Conservation (phyloP, 805 yeast genomes). For the Candida schatavii region DNA sequence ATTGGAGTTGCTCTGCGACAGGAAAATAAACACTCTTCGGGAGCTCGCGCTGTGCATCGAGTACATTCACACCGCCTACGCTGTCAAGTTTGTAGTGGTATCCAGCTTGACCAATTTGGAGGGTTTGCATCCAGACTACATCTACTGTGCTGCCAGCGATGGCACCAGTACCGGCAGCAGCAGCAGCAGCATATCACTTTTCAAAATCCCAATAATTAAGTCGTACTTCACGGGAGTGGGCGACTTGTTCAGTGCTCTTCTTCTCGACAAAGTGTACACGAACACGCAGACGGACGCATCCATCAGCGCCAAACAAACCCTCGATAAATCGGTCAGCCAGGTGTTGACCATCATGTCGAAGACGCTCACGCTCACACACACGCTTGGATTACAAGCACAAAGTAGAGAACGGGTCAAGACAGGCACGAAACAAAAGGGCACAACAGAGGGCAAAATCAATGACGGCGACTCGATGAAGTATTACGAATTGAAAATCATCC, state of each 20-base stretch:
- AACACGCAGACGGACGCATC: constrained; percentile 6
- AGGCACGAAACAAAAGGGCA: too few species aligned
- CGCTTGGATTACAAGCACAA: constrained; percentile 31
- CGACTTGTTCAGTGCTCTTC: constrained; percentile 79
- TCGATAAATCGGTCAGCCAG: constrained; percentile 45
- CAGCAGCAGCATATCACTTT: constrained; percentile 22
- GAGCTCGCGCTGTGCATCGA: constrained; percentile 46
- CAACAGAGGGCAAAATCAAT: constrained; percentile 46
- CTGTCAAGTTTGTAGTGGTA: constrained; percentile 60
- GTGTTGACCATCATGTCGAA: constrained; percentile 54
- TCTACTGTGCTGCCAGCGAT: constrained; percentile 25
- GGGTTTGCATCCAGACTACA: constrained; percentile 10
- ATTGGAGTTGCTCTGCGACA: constrained; percentile 64
- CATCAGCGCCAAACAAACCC: constrained; percentile 7
- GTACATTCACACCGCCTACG: constrained; percentile 45
- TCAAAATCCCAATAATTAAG: constrained; percentile 59
- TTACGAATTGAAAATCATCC: constrained; percentile 69
- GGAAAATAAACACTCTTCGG: constrained; percentile 37
- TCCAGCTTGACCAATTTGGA: constrained; percentile 48
- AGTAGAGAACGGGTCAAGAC: constrained; percentile 9
- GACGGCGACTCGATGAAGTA: constrained; percentile 61
- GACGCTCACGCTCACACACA: constrained; percentile 49
- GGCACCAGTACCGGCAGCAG: constrained; percentile 5
- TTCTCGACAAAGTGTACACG: constrained; percentile 58
- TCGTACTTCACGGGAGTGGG: constrained; percentile 96